Percentiles rank a stretch among this genome's conserved stretches.
These are phyloP conservation scores for Hygrocybe coccinea DNA, from an alignment of 768 basidiomycete genomes.

Conservation along the genomic window DNA sequence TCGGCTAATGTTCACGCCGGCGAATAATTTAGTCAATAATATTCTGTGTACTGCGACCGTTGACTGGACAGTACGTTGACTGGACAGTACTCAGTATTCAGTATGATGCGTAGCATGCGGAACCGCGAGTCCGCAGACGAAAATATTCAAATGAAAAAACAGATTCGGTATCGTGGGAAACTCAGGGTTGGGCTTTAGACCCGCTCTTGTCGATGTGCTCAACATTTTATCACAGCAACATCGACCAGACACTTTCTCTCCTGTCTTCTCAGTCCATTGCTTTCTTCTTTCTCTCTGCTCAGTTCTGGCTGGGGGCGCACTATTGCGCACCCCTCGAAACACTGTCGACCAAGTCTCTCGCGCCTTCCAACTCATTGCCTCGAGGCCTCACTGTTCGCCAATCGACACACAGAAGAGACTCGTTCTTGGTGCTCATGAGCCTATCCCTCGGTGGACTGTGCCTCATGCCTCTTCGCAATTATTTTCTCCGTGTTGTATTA, in stretches of 20 bases:
- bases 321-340: conserved; percentile 31
- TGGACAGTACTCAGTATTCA: too few relatives aligned
- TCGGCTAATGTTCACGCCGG: too few relatives aligned
- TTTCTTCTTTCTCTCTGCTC: too few relatives aligned
- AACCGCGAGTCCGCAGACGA: too few relatives aligned
- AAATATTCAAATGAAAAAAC: background rate
- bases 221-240: background rate
- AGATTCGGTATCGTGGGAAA: conserved; percentile 6
- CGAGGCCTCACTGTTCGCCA: conserved; percentile 29
- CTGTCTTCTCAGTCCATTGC: conserved; percentile 12
- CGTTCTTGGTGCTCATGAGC: conserved; percentile 56
- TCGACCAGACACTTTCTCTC: conserved; percentile 5
- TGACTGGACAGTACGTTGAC: too few relatives aligned
- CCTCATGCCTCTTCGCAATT: conserved; percentile 54
- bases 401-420: conserved; percentile 39
- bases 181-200: background rate
- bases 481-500: conserved; percentile 46
- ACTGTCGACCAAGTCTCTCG: conserved; percentile 36
- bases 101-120: too few relatives aligned
- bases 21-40: too few relatives aligned
- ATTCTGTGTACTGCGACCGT: too few relatives aligned
- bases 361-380: conserved; percentile 30
- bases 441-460: conserved; percentile 60
- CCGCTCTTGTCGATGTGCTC: too few relatives aligned
- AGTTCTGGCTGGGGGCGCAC: conserved; percentile 16